phyloP scores from a whole-genome alignment of 176 grass and related monocot species.

The Oryza brachyantha region DNA sequence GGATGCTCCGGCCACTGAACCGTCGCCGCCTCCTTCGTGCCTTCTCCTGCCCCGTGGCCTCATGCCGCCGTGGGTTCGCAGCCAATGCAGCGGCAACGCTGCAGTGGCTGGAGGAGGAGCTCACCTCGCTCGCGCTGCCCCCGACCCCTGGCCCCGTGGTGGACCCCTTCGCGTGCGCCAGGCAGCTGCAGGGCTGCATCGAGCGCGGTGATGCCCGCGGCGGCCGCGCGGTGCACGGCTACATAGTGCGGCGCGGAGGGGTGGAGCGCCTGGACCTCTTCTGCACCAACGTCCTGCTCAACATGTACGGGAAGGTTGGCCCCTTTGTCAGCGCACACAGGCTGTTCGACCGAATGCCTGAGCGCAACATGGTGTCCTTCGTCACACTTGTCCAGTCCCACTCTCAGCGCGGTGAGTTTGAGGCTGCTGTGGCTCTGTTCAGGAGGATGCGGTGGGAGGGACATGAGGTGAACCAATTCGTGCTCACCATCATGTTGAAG shows the following conservation, averaged over 20 bases:
- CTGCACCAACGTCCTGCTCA: conserved; percentile 41
- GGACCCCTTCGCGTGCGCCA: conserved; percentile 37
- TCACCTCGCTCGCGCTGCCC: conserved; percentile 35
- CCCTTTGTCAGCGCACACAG: neutral
- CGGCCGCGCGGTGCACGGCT: conserved; percentile 30
- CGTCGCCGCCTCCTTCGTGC: neutral
- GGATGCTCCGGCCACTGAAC: conserved; percentile 15
- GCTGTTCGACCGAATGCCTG: conserved; percentile 40
- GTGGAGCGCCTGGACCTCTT: conserved; percentile 33
- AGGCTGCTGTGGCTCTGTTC: neutral
- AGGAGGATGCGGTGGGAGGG: conserved; percentile 21
- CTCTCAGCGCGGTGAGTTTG: neutral
- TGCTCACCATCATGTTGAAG: conserved; percentile 40
- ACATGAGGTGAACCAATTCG: conserved; percentile 51
- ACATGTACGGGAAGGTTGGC: conserved; percentile 37
- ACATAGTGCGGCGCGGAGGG: conserved; percentile 23
- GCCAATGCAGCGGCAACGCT: conserved; percentile 1
- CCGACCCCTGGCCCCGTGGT: neutral
- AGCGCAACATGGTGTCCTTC: conserved; percentile 40
- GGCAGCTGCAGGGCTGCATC: conserved; percentile 38
- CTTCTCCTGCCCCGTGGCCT: neutral
- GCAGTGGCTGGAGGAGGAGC: conserved; percentile 45
- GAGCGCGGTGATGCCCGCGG: conserved; percentile 11
- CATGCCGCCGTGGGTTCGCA: neutral
- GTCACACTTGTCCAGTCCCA: conserved; percentile 34